Conservation (phyloP, 345 rosid genomes). For the Salix suchowensis region DNA sequence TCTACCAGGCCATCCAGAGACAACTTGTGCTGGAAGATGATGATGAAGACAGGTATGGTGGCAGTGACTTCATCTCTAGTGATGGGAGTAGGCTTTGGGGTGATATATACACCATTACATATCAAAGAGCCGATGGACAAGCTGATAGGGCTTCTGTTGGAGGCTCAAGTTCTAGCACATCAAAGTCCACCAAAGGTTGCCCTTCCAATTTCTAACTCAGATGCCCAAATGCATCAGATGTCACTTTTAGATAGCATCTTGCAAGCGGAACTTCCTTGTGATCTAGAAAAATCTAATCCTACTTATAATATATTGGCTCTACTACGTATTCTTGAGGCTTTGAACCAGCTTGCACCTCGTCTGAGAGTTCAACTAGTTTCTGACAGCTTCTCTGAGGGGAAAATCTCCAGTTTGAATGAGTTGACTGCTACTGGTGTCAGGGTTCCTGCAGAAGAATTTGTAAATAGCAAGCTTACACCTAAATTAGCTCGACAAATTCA, state of each 20-base stretch:
- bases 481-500: conserved; percentile 97
- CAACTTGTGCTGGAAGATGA: conserved; percentile 88
- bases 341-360: conserved; percentile 90
- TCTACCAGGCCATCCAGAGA: conserved; percentile 96
- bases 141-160: conserved; percentile 58
- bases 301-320: conserved; percentile 84
- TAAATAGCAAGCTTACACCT: conserved; percentile 91
- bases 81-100: conserved; percentile 89
- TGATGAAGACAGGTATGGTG: conserved; percentile 81
- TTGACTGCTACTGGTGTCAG: conserved; percentile 42
- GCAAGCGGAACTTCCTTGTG: conserved; percentile 89
- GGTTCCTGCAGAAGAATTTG: conserved; percentile 75
- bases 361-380: conserved; percentile 60
- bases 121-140: conserved; percentile 85
- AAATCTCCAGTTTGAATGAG: conserved; percentile 46
- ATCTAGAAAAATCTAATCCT: conserved; percentile 85
- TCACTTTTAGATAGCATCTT: conserved; percentile 91
- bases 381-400: conserved; percentile 73
- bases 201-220: conserved; percentile 42
- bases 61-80: conserved; percentile 75
- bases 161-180: conserved; percentile 52
- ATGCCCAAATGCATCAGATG: conserved; percentile 42
- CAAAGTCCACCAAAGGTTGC: conserved; percentile 55
- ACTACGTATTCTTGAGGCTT: conserved; percentile 80
- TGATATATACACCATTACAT: conserved; percentile 84